Evolutionary conservation across 2,329 filamentous ascomycete genomes (phyloP), one percentile per base, ranked within the genome.

Genomic region (Botrytis fabae): DNA sequence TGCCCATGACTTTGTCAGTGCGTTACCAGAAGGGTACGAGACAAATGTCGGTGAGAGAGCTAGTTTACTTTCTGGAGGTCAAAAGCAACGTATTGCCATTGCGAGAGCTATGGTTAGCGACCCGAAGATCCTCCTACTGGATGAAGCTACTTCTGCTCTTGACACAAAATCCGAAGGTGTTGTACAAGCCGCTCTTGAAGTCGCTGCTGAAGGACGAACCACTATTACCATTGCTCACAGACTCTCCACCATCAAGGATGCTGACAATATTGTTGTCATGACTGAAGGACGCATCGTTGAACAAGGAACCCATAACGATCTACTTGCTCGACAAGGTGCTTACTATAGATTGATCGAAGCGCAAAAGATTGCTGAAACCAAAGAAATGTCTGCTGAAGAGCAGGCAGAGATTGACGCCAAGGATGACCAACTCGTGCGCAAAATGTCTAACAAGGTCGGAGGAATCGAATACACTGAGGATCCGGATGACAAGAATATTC

Each of bases 181-280:
- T 16, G 95, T 99, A 1, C 96, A 98, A 82, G 93, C 93, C 60
- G 96, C 96, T 28, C 87, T 99, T 14, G 95, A 98, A 78, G 92
- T 89, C 68, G 96, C 95, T 40, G 88, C 94, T 1, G 87, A 92
- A 75, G 95, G 95, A 38, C 89, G 96, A 71, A 99, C 96, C 0
- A 98, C 96, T 2, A 97, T 98, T 78, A 93, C 95, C 10, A 98
- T 99, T 82, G 96, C 96, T 61, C 96, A 99, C 84, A 91, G 95
- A 77, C 86, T 99, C 14, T 97, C 94, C 0, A 99, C 96, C 9
- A 97, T 99, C 84, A 94, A 91, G 82, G 91, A 94, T 75, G 95
- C 95, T 0, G 92, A 98, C 82, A 98, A 97, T 79, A 99, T 99
- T 77, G 93, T 98, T 20, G 95, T 98, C 75, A 95, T 99, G 91